Evolutionary conservation across 2,329 filamentous ascomycete species (phyloP), one percentile per base, ranked within the genome.

Genomic region (Alternaria gansuensis): DNA sequence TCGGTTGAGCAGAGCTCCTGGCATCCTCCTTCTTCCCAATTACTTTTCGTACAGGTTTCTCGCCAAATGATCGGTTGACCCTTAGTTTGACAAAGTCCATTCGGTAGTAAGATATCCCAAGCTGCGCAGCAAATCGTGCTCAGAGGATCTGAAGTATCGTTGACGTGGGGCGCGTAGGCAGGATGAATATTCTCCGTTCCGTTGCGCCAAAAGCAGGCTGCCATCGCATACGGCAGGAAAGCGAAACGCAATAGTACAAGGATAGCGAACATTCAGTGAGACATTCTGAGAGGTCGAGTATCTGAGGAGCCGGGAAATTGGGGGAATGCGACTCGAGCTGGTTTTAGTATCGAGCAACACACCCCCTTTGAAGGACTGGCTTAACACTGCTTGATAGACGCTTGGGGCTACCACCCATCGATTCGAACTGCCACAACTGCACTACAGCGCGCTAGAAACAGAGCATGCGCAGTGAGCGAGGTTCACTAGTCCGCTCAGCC

Each of bases 1-100:
- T 62, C 60, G 24, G 51, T 41, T 6, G 60, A 62, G 34, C 60
- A 60, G 10, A 62, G 23, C 14, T 62, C 56, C 31, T 62, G 59
- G 48, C 59, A 62, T 17, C 56, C 56, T 26, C 56, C 59, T 9
- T 53, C 48, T 7, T 45, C 36, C 59, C 59, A 59, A 31, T 56
- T 50, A 3, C 52, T 40, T 10, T 54, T 43, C 5, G 52, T 59
- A 44, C 59, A 62, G 8, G 56, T 26, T 31, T 59, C 59, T 9
- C 59, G 59, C 24, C 26, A 62, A 14, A 59, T 43, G 23, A 0
- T 8, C 8, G 7, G 1, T 1, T 5, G 4, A 10, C 1, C 51
- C 17, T 7, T 36, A 17, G 28, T 53, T 10, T 28, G 10, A n/a
- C 40, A 53, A 10, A 53, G 31, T 2, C 51, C 51, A 17, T 53